Base-by-base conservation (phyloP, 1,284 basidiomycete genomes). In the Austroboletus niveus region DNA sequence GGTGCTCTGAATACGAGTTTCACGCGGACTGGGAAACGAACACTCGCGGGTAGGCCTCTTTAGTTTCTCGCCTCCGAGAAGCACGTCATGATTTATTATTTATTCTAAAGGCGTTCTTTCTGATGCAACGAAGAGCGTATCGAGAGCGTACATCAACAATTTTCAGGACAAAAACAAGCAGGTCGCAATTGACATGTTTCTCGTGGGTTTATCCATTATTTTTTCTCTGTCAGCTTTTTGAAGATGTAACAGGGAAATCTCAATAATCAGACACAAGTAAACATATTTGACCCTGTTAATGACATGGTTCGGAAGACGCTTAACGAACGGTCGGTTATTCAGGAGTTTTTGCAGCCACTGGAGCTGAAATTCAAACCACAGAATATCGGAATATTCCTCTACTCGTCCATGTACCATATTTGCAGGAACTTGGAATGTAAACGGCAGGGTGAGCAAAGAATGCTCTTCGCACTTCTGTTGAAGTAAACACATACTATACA, bases 81-180 rank as follows among this genome's bases (percentile, higher is more conserved):
- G 17, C 38, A 40, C 34, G 6, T 42, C 46, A 51, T 60, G 42
- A 50, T 57, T 48, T 45, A 27, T 42, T 40, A 47, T 27, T 27
- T 27, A 27, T 27, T 27, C 27, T 24, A 42, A 60, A 78, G 93
- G 94, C 31, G 79, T 97, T 29, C 72, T 99, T 22, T 94, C 93
- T 17, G 94, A 99, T 71, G 96, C 96, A 5, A 97, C 94, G 2
- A 99, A 99, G 70, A 96, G 93, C 62, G 92, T 97, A 20, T 88
- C 85, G 14, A 82, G 94, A 52, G 94, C 96, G 50, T 98, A 98
- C 65, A 97, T 98, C 69, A 97, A 96, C 69, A 98, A 98, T 66
- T 98, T 99, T 68, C 92, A 96, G 60, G 97, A 99, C 69, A 93
- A 92, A 69, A 84, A 81, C 42, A 99, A 99, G 69, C 97, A 99